Conservation (phyloP, 2,329 filamentous ascomycete genomes). For the Daldinia sp. region DNA sequence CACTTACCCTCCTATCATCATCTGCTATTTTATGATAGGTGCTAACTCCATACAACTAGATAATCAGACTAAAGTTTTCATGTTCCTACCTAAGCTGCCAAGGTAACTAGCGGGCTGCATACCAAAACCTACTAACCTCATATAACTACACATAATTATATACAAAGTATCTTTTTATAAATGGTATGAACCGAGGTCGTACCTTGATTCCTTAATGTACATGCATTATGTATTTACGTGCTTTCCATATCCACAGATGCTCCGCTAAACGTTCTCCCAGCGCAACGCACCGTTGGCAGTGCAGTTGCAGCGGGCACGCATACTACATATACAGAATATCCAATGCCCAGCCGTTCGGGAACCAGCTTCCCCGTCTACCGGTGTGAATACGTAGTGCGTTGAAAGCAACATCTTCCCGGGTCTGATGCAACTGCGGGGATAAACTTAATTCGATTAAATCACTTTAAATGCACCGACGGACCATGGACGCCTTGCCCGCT, state of each 20-base stretch:
- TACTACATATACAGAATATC: conserved; percentile 15
- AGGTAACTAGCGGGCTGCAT: neutral
- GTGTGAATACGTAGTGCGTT: conserved; percentile 13
- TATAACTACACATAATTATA: neutral
- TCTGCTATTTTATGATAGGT: neutral
- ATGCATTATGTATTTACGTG: conserved; percentile 3
- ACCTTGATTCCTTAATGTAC: neutral
- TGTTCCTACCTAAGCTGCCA: neutral
- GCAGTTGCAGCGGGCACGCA: conserved; percentile 22
- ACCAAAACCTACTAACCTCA: no score
- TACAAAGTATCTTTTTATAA: neutral
- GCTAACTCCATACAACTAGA: neutral
- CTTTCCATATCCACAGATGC: conserved; percentile 1
- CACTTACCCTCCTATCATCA: conserved; percentile 11
- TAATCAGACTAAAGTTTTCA: neutral
- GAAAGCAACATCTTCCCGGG: conserved; percentile 27
- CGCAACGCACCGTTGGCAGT: conserved; percentile 29
- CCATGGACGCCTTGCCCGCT: conserved; percentile 24
- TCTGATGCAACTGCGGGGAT: conserved; percentile 37
- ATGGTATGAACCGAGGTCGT: neutral
- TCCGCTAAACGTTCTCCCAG: conserved; percentile 1
- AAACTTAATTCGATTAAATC: conserved; percentile 26
- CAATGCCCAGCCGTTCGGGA: conserved; percentile 40
- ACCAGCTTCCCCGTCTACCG: conserved; percentile 32
- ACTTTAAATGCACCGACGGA: conserved; percentile 21